These are phyloP conservation scores for Magnusiomyces sp. DNA, from an alignment of 1,139 yeast genomes.

Conservation along the genomic window DNA sequence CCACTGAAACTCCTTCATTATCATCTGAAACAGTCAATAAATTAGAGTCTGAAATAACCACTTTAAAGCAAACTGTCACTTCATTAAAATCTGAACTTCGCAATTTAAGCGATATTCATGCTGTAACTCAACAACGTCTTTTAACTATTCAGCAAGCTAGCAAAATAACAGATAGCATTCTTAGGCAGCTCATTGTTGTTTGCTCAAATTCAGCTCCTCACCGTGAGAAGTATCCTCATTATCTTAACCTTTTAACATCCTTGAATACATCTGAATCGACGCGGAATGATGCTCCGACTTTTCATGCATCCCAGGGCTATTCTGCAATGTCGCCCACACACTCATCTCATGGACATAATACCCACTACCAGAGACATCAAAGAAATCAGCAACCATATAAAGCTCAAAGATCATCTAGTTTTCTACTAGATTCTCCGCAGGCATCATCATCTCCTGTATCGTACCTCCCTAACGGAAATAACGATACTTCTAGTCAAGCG, in stretches of 20 bases:
- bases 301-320: background rate
- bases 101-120: constrained; percentile 6
- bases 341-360: background rate
- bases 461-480: too few relatives aligned
- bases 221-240: background rate
- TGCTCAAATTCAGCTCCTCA: background rate
- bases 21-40: constrained; percentile 2
- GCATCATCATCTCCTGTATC: too few relatives aligned
- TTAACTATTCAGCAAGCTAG: constrained; percentile 8
- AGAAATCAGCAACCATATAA: background rate
- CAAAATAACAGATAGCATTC: constrained; percentile 10
- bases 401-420: background rate
- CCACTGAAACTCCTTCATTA: constrained; percentile 2
- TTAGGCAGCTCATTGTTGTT: constrained; percentile 11
- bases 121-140: constrained; percentile 9
- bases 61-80: background rate
- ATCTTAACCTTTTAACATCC: constrained; percentile 6
- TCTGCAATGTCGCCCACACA: background rate
- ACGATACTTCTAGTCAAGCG: too few relatives aligned
- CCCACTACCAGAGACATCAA: too few relatives aligned
- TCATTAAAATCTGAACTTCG: constrained; percentile 3
- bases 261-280: constrained; percentile 6
- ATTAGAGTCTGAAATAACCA: constrained; percentile 7
- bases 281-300: constrained; percentile 9
- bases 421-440: background rate